Conservation (phyloP, 805 yeast species). For the Pichia californica region DNA sequence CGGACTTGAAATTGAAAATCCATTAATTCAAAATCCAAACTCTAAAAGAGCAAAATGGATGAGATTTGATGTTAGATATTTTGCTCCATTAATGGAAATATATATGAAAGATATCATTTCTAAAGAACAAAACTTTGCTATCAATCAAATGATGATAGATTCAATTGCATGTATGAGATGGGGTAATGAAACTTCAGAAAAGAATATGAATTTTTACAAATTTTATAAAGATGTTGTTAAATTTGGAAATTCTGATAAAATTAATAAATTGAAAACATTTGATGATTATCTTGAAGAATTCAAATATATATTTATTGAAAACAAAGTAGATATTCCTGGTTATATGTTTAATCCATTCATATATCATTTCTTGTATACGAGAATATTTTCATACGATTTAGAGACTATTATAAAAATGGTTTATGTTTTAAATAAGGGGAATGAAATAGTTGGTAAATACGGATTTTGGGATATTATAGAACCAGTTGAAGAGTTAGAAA, state of each 20-base stretch:
- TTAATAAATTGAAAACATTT: no score
- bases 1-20: constrained; percentile 1
- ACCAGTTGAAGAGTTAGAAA: background rate
- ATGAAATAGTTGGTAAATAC: background rate
- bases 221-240: background rate
- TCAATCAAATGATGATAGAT: constrained; percentile 2
- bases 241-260: background rate
- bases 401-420: background rate
- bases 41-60: constrained; percentile 4
- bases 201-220: background rate
- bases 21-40: background rate
- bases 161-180: constrained; percentile 1
- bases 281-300: no score
- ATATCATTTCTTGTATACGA: constrained; percentile 5
- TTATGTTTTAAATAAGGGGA: constrained; percentile 1
- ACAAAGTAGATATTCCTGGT: background rate
- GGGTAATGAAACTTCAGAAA: background rate
- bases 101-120: constrained; percentile 4
- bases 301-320: background rate
- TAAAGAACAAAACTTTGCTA: background rate
- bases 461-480: constrained; percentile 11
- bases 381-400: background rate
- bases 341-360: constrained; percentile 3
- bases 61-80: constrained; percentile 8
- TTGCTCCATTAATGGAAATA: background rate